Base-by-base conservation (phyloP, 371 early-diverging fungal species). In the Mucor velutinosus region DNA sequence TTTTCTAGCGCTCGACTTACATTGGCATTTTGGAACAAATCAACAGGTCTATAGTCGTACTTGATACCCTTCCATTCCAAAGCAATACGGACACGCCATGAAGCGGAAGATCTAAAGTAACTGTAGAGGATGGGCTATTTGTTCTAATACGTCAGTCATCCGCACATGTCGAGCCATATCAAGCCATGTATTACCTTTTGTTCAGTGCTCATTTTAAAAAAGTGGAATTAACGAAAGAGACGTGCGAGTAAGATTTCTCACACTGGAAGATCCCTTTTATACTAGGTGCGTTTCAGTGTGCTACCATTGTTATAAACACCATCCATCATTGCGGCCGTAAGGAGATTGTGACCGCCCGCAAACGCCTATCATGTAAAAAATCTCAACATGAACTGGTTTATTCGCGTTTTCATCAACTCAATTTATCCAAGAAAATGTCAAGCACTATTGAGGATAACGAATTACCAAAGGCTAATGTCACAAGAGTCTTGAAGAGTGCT, bases 61-160 rank as follows among this genome's bases (percentile, higher is more conserved):
- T 81, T 78, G 43, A 96, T 86, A 19, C 79, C 84, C 74, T 95
- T 95, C 82, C 78, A 82, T 67, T 83, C 79, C n/a, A 95, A 78
- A 19, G 89, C 91, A 58, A 91, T 86, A 32, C 94, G 79, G 29
- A 93, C 90, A 65, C 96, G 87, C 78, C 89, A 93, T 14, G 92
- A 85, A 64, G 90, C 90, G 32, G 89, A 87, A 23, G 92, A 91
- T 53, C 93, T 85, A 78, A 81, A 94, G 82, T 93, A 94, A 8
- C 83, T 72, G 76, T 93, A 93, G 11, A 95, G 83, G 10, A 84
- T 66, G 17, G 90, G 89, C 73, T 73, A 33, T 15, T 32, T 19
- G 8, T 7, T 12, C 3, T 23, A 23, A n/a, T 39, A 39, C 27
- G 14, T 23, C n/a, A 45, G 23, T 29, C 32, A 29, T 39, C 23